These are phyloP conservation scores for Penicillium occitanis DNA, from an alignment of 2,329 filamentous ascomycete genomes.

Conservation along the genomic window DNA sequence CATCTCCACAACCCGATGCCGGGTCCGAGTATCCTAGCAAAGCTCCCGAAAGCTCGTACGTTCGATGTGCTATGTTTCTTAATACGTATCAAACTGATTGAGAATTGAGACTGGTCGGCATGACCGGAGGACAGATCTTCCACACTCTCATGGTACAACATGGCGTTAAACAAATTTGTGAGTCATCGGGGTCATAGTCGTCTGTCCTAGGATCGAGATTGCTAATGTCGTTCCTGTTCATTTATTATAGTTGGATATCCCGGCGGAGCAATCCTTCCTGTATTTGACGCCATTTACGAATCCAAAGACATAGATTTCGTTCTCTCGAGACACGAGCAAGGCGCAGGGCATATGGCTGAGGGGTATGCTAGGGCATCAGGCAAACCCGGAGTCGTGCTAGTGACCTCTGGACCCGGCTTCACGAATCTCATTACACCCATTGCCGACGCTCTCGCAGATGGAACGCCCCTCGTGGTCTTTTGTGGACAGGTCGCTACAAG, in stretches of 20 bases:
- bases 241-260: neutral
- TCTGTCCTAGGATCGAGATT: neutral
- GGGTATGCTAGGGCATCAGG: neutral
- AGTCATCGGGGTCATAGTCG: no score
- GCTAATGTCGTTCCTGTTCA: neutral
- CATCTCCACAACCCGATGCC: no score
- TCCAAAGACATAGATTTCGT: neutral
- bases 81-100: no score
- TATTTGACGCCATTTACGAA: neutral
- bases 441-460: neutral
- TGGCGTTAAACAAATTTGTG: no score
- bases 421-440: neutral
- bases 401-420: neutral
- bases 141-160: no score
- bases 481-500: neutral
- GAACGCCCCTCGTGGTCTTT: neutral
- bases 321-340: neutral
- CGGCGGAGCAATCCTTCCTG: neutral
- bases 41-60: no score
- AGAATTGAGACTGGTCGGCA: no score
- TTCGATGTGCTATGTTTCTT: no score
- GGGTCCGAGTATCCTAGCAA: no score
- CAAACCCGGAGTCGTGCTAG: neutral
- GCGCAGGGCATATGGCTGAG: neutral
- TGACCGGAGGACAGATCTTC: no score